phyloP scores from a whole-genome alignment of 495 filamentous ascomycete species.

The Aspergillus ellipticus region DNA sequence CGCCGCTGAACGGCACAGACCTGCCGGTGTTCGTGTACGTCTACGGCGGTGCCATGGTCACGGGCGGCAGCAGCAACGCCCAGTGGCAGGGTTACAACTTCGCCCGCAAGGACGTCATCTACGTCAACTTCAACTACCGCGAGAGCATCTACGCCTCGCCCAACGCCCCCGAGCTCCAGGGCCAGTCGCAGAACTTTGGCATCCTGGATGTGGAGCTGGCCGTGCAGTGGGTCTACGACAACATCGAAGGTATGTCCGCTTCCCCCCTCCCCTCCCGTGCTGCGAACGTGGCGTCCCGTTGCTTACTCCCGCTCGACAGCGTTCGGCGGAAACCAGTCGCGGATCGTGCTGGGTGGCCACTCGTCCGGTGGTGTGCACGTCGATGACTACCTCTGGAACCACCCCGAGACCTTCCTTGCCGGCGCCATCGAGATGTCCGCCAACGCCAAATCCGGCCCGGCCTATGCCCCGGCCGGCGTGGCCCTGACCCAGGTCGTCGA shows the following conservation, averaged over 20 bases:
- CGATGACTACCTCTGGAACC: conserved; percentile 29
- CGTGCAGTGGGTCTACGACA: conserved; percentile 23
- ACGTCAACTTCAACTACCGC: conserved; percentile 31
- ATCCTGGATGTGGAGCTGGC: conserved; percentile 25
- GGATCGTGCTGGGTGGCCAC: conserved; percentile 25
- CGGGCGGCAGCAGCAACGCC: conserved; percentile 21
- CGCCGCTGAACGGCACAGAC: conserved; percentile 7
- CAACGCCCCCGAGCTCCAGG: conserved; percentile 23
- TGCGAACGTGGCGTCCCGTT: neutral
- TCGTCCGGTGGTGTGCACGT: conserved; percentile 25
- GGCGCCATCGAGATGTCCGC: conserved; percentile 29
- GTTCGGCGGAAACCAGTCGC: conserved; percentile 24
- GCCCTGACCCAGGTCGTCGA: conserved; percentile 19
- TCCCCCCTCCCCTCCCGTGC: neutral
- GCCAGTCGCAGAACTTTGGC: conserved; percentile 27
- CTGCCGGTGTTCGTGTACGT: conserved; percentile 28
- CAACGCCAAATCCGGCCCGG: conserved; percentile 24
- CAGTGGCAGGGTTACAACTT: conserved; percentile 27
- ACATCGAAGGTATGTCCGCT: conserved; percentile 22
- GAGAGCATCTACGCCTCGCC: conserved; percentile 25
- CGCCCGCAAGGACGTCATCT: conserved; percentile 27
- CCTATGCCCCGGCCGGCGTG: conserved; percentile 16
- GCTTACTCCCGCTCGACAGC: conserved; percentile 8
- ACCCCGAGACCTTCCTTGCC: conserved; percentile 24
- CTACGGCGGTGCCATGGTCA: conserved; percentile 27